Base-by-base conservation (phyloP, 192 early-diverging fungal genomes). In the Umbelopsis isabellina region DNA sequence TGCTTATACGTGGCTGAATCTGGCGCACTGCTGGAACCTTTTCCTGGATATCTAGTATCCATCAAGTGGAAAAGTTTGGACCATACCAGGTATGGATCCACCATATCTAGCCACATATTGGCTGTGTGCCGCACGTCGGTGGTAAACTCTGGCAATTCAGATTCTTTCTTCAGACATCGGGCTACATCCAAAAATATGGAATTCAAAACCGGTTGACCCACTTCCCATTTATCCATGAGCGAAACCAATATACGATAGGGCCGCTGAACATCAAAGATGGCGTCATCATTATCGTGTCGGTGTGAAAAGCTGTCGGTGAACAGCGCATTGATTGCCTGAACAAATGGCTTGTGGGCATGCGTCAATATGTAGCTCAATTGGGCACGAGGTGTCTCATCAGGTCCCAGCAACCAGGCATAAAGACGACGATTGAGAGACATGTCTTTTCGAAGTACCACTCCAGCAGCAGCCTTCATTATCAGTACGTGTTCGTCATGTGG, bases 361-460 rank as follows among this genome's bases (percentile, higher is more conserved):
- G 79, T 70, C 3, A 76, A 65, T 58, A 95, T 90, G 49, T 90
- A 84, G 2, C 53, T 58, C 0, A 80, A 52, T 46, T 87, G 83
- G 25, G 87, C 68, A 27, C 77, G 72, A 12, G 66, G 33, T 37
- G 51, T 33, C 20, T 35, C 33, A 45, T 71, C 65, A 37, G 58
- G 83, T 16, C 93, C 92, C 46, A 92, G 73, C 11, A 98, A 75
- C 96, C 96, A 98, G 3, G 92, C 85, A 75, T 96, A 97, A n/a
- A 98, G 82, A 45, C 97, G 76, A 51, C 95, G 78, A 70, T 95
- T 98, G 16, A 98, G 84, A 22, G 95, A 95, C 93, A 97, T 97
- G 76, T 98, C 97, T 72, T 92, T 93, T 35, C 91, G 80, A 64
- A 97, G 70, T 10, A 97, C 93, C 18, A 97, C 95, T 23, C 83